Base-by-base conservation (phyloP, 345 rosid species). In the Linum trigynum region DNA sequence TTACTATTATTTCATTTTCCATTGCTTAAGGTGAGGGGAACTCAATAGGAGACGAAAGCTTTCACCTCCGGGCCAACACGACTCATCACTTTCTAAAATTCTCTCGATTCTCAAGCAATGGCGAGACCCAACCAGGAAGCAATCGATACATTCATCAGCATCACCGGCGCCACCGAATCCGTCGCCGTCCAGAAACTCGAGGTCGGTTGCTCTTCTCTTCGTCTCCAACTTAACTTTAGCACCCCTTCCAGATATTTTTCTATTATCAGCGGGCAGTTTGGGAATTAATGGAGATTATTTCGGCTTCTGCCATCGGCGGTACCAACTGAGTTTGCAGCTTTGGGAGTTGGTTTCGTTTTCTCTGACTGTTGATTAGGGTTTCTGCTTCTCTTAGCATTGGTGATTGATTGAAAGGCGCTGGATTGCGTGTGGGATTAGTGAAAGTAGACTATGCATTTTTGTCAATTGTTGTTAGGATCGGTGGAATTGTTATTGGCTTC, bases 111-210 rank as follows among this genome's bases (percentile, higher is more conserved):
- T 76, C 86, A 37, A 50, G 59, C 41, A 62, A 95, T 95, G 99
- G 91, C 89, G 51, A 76, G 80, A 35, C 82, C 86, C 36, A 75
- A 84, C 77, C 96, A 89, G 64, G 94, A 91, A 73, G 83, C 95
- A 72, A 81, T 95, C 78, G 84, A 79, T 40, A 91, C 94, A 45
- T 95, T 95, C 77, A 80, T 80, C 40, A 81, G 85, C 86, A 91
- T 95, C 85, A 84, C 98, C 43, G 94, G 99, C 62, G 85, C 68
- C 72, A 37, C 92, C 4, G 89, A 87, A 65, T 65, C 83, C 63
- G 76, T 81, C 69, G 99, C 99, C 69, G 38, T 75, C 36, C 86
- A 77, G 62, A 90, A 76, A 68, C 85, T 94, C 41, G 84, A 81
- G 97, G 99, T 95, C 50, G 58, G 66, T 69, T 64, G 15, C 40